A percentile compares a stretch with the other conserved stretches of the same genome.
Conservation (phyloP, 345 rosid genomes). For the Heritiera fomes region DNA sequence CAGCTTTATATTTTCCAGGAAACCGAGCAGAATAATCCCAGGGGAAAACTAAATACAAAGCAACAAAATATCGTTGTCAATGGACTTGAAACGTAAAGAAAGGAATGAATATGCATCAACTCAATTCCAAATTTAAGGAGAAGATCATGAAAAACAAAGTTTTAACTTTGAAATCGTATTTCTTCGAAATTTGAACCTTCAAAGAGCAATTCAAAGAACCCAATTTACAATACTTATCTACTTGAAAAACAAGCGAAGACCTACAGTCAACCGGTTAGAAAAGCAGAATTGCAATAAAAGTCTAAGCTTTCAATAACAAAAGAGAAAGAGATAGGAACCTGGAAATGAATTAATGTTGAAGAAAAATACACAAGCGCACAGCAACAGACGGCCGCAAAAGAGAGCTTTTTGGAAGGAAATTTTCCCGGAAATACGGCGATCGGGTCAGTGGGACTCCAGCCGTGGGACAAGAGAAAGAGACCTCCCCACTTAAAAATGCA, state of each 20-base stretch:
- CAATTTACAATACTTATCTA: not conserved
- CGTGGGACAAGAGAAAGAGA: not conserved
- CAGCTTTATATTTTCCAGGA: not conserved
- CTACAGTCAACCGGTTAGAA: not conserved
- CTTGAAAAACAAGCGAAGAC: constrained; percentile 1
- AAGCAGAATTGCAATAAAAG: not conserved
- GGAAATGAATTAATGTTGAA: not conserved
- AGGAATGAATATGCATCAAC: not conserved
- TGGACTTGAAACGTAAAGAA: not conserved
- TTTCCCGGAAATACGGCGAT: not conserved
- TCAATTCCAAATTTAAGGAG: not conserved
- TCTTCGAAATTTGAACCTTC: not conserved
- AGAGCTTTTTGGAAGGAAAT: not conserved
- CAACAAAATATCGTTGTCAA: not conserved
- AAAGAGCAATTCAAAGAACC: constrained; percentile 5
- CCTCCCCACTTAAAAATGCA: not conserved
- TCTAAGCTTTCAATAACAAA: not conserved
- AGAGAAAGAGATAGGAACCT: not conserved
- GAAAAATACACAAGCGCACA: not conserved
- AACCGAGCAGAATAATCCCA: not conserved
- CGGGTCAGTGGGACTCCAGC: constrained; percentile 13
- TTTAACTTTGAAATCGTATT: not conserved
- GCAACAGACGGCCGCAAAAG: not conserved
- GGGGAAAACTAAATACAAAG: not conserved
- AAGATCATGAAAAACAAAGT: not conserved